phyloP scores from a whole-genome alignment of 1,139 yeast genomes.

The Magnusiomyces clavatus region DNA sequence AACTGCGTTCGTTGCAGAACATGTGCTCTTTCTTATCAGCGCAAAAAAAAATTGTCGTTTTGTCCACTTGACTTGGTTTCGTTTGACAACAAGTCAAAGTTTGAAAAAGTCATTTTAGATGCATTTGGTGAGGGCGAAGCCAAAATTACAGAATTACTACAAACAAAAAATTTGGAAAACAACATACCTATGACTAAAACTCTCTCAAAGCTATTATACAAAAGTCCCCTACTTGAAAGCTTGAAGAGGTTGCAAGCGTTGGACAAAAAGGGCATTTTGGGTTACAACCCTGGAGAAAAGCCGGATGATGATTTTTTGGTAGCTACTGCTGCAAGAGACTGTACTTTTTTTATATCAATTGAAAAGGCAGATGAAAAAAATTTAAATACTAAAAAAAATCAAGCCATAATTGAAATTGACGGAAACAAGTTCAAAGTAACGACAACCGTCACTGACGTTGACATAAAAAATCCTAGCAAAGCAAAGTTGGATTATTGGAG shows the following conservation, averaged over 20 bases:
- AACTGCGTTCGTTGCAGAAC: slow-evolving; percentile 34
- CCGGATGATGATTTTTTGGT: slow-evolving; percentile 22
- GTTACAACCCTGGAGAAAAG: slow-evolving; percentile 12
- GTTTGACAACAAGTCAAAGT: slow-evolving; percentile 8
- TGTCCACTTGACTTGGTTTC: slow-evolving; percentile 34
- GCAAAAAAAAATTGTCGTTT: slow-evolving; percentile 21
- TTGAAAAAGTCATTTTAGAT: slow-evolving; percentile 14
- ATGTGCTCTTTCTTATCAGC: slow-evolving; percentile 35
- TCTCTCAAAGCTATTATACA: slow-evolving; percentile 4
- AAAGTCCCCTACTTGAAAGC: slow-evolving; percentile 17
- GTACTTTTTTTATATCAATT: slow-evolving; percentile 27
- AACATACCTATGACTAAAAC: slow-evolving; percentile 5
- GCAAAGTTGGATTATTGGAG: slow-evolving; percentile 30
- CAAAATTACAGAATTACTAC: no score
- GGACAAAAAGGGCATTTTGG: slow-evolving; percentile 25
- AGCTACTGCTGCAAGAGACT: slow-evolving; percentile 36
- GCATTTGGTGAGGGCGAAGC: slow-evolving; percentile 6
- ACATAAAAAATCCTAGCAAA: slow-evolving; percentile 25
- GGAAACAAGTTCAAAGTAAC: slow-evolving; percentile 10
- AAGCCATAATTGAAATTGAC: slow-evolving; percentile 1
- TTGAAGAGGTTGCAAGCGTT: slow-evolving; percentile 22
- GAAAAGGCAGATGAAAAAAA: not conserved
- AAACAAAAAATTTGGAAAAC: not conserved
- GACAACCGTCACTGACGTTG: slow-evolving; percentile 32
- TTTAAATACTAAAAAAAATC: not conserved